These are phyloP conservation scores for Tuber umbilicatum DNA, from an alignment of 495 filamentous ascomycete genomes.

Conservation along the genomic window DNA sequence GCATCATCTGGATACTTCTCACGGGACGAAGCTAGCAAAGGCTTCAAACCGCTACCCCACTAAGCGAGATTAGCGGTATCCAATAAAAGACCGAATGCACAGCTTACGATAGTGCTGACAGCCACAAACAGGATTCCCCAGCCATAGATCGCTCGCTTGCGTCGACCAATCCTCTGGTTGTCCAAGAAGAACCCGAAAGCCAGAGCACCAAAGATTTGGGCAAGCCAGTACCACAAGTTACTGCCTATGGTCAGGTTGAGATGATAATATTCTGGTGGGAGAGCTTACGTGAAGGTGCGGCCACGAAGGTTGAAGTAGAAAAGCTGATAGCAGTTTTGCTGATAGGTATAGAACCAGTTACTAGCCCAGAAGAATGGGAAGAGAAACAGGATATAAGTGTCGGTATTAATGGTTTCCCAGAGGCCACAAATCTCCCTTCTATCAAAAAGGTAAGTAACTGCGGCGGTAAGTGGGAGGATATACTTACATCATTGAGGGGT, in stretches of 20 bases:
- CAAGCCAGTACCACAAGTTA: slow-evolving; percentile 74
- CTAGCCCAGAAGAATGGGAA: slow-evolving; percentile 84
- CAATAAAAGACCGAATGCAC: neutral
- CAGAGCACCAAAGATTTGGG: slow-evolving; percentile 75
- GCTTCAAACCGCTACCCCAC: slow-evolving; percentile 84
- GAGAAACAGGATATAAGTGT: slow-evolving; percentile 73
- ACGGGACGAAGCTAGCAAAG: slow-evolving; percentile 60
- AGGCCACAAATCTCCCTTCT: slow-evolving; percentile 68
- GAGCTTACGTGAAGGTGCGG: slow-evolving; percentile 52
- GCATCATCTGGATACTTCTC: slow-evolving; percentile 6
- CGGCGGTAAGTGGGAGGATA: neutral
- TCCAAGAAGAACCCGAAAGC: slow-evolving; percentile 74
- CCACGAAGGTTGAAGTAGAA: slow-evolving; percentile 78
- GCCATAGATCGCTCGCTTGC: slow-evolving; percentile 65
- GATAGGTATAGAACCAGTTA: slow-evolving; percentile 76
- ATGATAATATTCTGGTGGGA: neutral
- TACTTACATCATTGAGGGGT: slow-evolving; percentile 27
- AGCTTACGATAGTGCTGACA: slow-evolving; percentile 58
- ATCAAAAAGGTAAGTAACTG: slow-evolving; percentile 29
- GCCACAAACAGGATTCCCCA: slow-evolving; percentile 61
- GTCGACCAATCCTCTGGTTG: slow-evolving; percentile 55
- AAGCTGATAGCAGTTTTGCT: slow-evolving; percentile 54
- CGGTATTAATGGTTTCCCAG: slow-evolving; percentile 61
- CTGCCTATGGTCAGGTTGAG: slow-evolving; percentile 46
- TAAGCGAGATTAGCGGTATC: slow-evolving; percentile 9